These are phyloP conservation scores for Xerophyta viscosa DNA, from an alignment of 106 monocot genomes.

Conservation along the genomic window DNA sequence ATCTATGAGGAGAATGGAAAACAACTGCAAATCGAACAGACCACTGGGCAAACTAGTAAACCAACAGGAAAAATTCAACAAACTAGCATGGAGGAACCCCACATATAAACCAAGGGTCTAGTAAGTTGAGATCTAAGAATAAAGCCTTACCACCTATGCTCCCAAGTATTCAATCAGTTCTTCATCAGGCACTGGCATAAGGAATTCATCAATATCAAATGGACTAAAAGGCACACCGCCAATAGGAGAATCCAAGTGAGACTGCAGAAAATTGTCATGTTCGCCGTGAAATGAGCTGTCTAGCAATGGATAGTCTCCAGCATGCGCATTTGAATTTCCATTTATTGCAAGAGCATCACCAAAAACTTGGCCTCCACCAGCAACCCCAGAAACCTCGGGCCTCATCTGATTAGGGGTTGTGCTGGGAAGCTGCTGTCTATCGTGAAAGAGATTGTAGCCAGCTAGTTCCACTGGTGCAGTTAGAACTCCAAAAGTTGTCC, in stretches of 20 bases:
- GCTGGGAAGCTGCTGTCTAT: constrained; percentile 17
- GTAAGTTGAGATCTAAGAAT: no score
- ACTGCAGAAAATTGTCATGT: constrained; percentile 45
- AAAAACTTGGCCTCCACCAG: constrained; percentile 27
- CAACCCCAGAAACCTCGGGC: constrained; percentile 17
- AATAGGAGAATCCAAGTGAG: constrained; percentile 36
- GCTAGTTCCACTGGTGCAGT: constrained; percentile 10
- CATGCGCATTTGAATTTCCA: constrained; percentile 23
- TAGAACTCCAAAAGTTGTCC: constrained; percentile 19
- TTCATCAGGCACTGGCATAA: constrained; percentile 51
- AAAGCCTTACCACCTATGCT: constrained; percentile 35
- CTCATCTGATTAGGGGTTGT: constrained; percentile 18
- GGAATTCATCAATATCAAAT: constrained; percentile 39
- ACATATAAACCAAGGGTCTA: no score
- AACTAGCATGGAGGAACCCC: no score
- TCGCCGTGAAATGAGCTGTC: constrained; percentile 46
- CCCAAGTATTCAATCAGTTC: constrained; percentile 83
- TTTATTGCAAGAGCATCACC: constrained; percentile 22
- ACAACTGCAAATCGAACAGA: no score
- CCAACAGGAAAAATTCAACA: no score
- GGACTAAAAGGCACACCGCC: constrained; percentile 18
- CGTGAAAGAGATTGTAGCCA: constrained; percentile 28
- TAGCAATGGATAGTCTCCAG: constrained; percentile 28
- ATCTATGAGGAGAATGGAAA: no score
- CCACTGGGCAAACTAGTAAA: no score